Base-by-base conservation (phyloP, 2,329 filamentous ascomycete species). In the Hypoxylon rubiginosum region DNA sequence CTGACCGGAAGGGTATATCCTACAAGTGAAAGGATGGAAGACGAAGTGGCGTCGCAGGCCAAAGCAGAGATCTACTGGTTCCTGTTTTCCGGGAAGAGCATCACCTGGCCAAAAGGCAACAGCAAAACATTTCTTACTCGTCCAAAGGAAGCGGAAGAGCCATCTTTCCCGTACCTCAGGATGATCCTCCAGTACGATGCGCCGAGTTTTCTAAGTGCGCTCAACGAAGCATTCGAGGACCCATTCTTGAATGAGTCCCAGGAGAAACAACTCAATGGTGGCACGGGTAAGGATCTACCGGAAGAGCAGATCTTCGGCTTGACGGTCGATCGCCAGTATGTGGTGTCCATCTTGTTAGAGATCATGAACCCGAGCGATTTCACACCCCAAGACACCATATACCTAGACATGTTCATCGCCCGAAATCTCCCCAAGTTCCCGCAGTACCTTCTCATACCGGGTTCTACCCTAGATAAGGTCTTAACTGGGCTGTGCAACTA, bases 181-280 rank as follows among this genome's bases (percentile, higher is more conserved):
- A 86, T 93, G 71, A 90, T 99, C 51, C 85, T 99, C 49, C 90
- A 92, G 67, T 97, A 97, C 71, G 94, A 98, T 77, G 90, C 94
- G 0, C 89, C 94, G 1, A 97, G 93, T 77, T 97, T 98, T 72
- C 86, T 99, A 81, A 98, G 94, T 77, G 93, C 95, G 73, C 82
- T 99, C 43, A 99, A 99, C 72, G 97, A 99, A 79, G 96, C 95
- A 0, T 99, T 99, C 72, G 96, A 99, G 77, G 95, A 99, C 74
- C 85, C 90, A 0, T 99, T 97, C 72, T 82, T 99, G 59, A 99
- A 99, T 73, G 92, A 94, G 68, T 87, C 89, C 7, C 85, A 88
- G 2, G 90, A 93, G 52, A 86, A 86, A 69, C 82, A 85, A 28
- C 81, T 84, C 58, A 90, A 86, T 68, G 87, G 85, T 52, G 81